Conservation (phyloP, 2,329 filamentous ascomycete genomes). For the Verticillium alfalfae region DNA sequence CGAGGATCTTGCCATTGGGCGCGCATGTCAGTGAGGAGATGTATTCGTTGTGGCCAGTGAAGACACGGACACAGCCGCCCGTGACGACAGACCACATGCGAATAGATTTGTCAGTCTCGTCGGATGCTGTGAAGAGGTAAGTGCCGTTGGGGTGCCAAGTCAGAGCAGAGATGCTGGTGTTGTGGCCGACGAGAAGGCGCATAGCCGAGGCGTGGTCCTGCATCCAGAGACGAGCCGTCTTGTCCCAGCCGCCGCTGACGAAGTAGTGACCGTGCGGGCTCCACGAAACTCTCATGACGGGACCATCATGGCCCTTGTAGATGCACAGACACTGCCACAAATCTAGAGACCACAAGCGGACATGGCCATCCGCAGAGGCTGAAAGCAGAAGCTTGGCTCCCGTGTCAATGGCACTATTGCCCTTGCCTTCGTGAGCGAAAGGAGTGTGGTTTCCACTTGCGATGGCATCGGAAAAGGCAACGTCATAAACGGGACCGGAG, state of each 20-base stretch:
- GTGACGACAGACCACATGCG: slow-evolving; percentile 96
- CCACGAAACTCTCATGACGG: slow-evolving; percentile 85
- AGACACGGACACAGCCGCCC: slow-evolving; percentile 82
- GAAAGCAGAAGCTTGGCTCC: slow-evolving; percentile 76
- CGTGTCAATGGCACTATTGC: slow-evolving; percentile 39
- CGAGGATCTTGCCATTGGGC: slow-evolving; percentile 84
- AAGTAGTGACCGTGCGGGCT: slow-evolving; percentile 96
- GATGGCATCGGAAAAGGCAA: slow-evolving; percentile 77
- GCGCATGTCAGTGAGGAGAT: slow-evolving; percentile 81
- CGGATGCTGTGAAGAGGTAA: slow-evolving; percentile 89
- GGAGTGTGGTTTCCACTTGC: slow-evolving; percentile 43
- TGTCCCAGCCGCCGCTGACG: slow-evolving; percentile 79
- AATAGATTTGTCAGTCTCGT: slow-evolving; percentile 79
- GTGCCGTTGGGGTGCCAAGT: slow-evolving; percentile 91
- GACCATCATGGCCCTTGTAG: slow-evolving; percentile 88
- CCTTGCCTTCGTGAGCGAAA: slow-evolving; percentile 43
- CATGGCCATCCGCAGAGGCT: slow-evolving; percentile 77
- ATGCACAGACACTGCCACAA: slow-evolving; percentile 88
- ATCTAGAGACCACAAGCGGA: slow-evolving; percentile 90
- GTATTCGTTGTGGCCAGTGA: slow-evolving; percentile 85
- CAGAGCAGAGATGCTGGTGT: slow-evolving; percentile 86
- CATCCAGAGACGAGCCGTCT: slow-evolving; percentile 84
- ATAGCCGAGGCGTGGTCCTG: slow-evolving; percentile 89
- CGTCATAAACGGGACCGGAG: slow-evolving; percentile 79
- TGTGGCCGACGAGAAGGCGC: slow-evolving; percentile 85